Evolutionary conservation across 192 early-diverging fungal genomes (phyloP).

Genomic region (Gamsiella multidivaricata): DNA sequence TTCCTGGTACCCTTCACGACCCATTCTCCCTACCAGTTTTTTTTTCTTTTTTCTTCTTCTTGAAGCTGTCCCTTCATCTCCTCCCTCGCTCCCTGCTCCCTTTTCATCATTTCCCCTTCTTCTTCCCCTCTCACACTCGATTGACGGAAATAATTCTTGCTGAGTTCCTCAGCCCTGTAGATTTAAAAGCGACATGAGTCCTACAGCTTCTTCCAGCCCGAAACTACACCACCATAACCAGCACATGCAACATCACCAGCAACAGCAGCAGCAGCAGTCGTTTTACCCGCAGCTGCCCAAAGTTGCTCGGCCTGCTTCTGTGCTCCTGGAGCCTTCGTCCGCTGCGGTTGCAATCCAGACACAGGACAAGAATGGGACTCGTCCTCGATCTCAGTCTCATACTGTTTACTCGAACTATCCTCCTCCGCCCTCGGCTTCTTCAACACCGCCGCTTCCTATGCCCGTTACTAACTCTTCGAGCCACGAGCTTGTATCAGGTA

Average conservation of each 20-base stretch:
- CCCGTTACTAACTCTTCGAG: not conserved
- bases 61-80: not conserved
- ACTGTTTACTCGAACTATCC: conserved; percentile 28
- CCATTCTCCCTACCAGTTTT: not conserved
- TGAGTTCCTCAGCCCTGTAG: no score
- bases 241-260: conserved; percentile 3
- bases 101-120: not conserved
- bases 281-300: conserved; percentile 2
- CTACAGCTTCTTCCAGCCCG: no score
- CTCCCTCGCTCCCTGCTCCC: not conserved
- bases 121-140: not conserved
- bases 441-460: not conserved
- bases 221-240: no score
- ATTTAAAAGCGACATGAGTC: no score
- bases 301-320: conserved; percentile 16
- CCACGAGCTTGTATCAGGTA: not conserved
- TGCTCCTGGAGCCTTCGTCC: conserved; percentile 20
- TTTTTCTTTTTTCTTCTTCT: not conserved
- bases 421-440: conserved; percentile 12
- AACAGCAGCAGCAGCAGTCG: conserved; percentile 9
- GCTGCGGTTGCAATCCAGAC: not conserved
- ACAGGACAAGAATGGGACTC: not conserved
- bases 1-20: not conserved
- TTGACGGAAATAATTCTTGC: no score
- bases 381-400: conserved; percentile 43